Evolutionary conservation across 306 rosid species (phyloP), one percentile per base, ranked within the genome.

Genomic region (Trifolium subterraneum): DNA sequence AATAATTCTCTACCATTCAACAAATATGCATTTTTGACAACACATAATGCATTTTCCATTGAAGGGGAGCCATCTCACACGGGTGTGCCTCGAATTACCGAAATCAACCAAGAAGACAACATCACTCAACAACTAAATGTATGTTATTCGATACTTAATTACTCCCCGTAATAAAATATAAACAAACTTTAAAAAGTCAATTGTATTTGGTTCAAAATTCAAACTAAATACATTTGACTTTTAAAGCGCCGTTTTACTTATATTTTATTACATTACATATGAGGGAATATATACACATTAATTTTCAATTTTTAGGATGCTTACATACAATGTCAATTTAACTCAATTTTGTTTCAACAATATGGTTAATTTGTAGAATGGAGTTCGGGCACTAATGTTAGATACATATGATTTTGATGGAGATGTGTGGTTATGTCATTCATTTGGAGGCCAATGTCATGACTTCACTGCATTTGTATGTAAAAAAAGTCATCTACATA

Each of bases 341-440:
- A 63, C 3, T 39, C 61, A 38, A 36, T 22, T 54, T 27, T 41
- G 22, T 27, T 48, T 70, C 16, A 27, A 15, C 68, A 29, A 47
- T n/a, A n/a, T 70, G 67, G 65, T 64, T 75, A 29, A 67, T 80
- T 64, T 84, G 61, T 77, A 92, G 98, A 86, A 87, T 39, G 98
- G 98, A 31, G 96, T 88, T 65, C 85, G 98, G 13, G 93, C 38
- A 52, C 75, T 93, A 14, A 88, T 93, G 96, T 83, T 93, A 3
- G 98, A 93, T 70, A 88, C 97, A 2, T 93, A 93, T 58, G 98
- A 93, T 76, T 93, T 88, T 54, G 54, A 86, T 1, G 94, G 86
- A 56, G 91, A 80, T 33, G 90, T 93, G 3, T 93, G 98, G 98
- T 38, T 92, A 79, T 92, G 97, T 68, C 97, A 92, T 88, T 92